phyloP scores from a whole-genome alignment of 1,284 basidiomycete species.

The Puccinia polysora region DNA sequence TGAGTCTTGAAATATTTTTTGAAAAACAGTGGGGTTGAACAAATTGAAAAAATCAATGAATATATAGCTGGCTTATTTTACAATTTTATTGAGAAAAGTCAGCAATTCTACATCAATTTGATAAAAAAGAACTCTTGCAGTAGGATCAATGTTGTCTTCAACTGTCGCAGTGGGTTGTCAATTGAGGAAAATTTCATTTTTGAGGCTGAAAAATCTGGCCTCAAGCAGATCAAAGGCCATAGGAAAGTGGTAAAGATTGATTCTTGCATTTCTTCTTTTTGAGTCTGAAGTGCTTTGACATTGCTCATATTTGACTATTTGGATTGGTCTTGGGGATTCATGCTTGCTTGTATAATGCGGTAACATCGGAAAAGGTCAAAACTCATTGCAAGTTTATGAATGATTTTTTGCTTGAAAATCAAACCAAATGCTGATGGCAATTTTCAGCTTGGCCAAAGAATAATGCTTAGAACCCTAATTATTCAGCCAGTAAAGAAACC shows the following conservation, averaged over 20 bases:
- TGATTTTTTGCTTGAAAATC: background rate
- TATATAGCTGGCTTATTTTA: constrained; percentile 74
- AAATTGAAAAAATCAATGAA: constrained; percentile 65
- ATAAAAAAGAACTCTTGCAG: constrained; percentile 61
- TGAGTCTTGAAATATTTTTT: constrained; percentile 73
- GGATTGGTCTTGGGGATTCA: constrained; percentile 62
- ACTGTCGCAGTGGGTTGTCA: constrained; percentile 62
- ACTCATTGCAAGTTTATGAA: constrained; percentile 57
- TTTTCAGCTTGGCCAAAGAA: no score
- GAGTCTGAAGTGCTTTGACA: constrained; percentile 61
- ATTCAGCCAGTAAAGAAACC: no score
- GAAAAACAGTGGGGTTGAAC: constrained; percentile 63
- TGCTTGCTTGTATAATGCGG: constrained; percentile 88
- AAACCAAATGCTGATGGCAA: no score
- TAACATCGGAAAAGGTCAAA: constrained; percentile 70
- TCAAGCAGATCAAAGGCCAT: constrained; percentile 85
- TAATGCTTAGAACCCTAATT: no score
- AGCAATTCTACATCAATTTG: constrained; percentile 56
- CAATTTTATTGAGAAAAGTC: constrained; percentile 60
- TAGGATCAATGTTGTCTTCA: constrained; percentile 91
- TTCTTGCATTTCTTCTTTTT: constrained; percentile 51
- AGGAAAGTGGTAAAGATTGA: constrained; percentile 56
- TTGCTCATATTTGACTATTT: constrained; percentile 43
- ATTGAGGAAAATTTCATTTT: constrained; percentile 67
- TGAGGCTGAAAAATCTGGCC: constrained; percentile 68